phyloP scores from a whole-genome alignment of 495 filamentous ascomycete species.

The Cercophora samala region DNA sequence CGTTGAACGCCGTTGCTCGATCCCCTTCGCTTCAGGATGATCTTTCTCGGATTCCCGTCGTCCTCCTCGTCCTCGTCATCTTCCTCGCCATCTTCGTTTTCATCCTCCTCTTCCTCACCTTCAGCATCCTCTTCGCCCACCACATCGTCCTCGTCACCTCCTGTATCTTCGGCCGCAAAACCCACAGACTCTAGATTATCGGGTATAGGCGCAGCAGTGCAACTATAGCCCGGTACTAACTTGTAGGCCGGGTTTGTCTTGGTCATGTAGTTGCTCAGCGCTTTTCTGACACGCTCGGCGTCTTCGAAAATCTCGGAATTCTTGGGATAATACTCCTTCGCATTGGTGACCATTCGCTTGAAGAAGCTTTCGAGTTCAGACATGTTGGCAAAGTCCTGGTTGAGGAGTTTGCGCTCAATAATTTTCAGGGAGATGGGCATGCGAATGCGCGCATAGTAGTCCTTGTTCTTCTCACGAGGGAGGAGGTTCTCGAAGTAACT shows the following conservation, averaged over 20 bases:
- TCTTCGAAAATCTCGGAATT: conserved; percentile 64
- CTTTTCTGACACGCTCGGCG: conserved; percentile 71
- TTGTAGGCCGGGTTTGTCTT: conserved; percentile 72
- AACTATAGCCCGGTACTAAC: conserved; percentile 51
- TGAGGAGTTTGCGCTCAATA: conserved; percentile 66
- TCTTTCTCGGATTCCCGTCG: conserved; percentile 30
- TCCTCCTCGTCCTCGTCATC: conserved; percentile 35
- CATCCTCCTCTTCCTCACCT: conserved; percentile 30
- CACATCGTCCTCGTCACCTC: conserved; percentile 24
- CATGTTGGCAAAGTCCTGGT: conserved; percentile 59
- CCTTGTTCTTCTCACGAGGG: conserved; percentile 56
- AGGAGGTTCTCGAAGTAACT: conserved; percentile 69
- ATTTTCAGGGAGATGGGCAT: conserved; percentile 73
- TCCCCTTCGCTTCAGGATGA: conserved; percentile 32
- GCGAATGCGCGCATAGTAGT: conserved; percentile 69
- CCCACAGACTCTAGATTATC: conserved; percentile 33
- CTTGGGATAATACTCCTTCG: conserved; percentile 68
- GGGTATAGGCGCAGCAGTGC: conserved; percentile 60
- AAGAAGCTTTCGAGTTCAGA: conserved; percentile 67
- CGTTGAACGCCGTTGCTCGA: conserved; percentile 27
- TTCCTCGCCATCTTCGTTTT: conserved; percentile 31
- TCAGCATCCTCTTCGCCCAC: conserved; percentile 20
- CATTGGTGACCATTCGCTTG: conserved; percentile 74
- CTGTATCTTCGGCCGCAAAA: conserved; percentile 23
- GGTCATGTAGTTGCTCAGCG: conserved; percentile 70